Evolutionary conservation across 2,329 filamentous ascomycete genomes (phyloP).

Genomic region (Scleromitrula shiraiana): DNA sequence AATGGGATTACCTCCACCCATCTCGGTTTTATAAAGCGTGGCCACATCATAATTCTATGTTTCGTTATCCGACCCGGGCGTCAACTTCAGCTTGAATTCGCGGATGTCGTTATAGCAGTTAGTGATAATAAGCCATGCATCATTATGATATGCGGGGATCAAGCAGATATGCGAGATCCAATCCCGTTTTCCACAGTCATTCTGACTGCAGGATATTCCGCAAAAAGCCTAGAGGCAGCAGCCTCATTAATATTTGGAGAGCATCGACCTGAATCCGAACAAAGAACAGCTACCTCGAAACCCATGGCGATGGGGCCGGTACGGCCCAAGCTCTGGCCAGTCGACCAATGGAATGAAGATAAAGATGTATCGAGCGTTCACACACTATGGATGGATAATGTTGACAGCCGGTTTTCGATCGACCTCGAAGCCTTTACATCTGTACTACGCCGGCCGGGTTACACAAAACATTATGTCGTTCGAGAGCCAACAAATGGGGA

Average conservation of each 20-base stretch:
- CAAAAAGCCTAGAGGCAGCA: slow-evolving; percentile 40
- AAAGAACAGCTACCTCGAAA: neutral
- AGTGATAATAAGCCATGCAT: slow-evolving; percentile 44
- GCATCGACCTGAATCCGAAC: neutral
- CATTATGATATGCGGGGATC: slow-evolving; percentile 43
- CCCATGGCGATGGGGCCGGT: neutral
- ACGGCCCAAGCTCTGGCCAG: slow-evolving; percentile 22
- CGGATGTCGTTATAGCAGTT: slow-evolving; percentile 33
- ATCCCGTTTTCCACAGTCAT: slow-evolving; percentile 44
- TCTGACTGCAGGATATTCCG: slow-evolving; percentile 41
- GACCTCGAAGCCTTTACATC: slow-evolving; percentile 35
- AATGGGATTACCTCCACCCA: slow-evolving; percentile 42
- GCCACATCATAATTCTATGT: slow-evolving; percentile 41
- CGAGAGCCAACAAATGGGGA: slow-evolving; percentile 37
- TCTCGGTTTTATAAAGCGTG: slow-evolving; percentile 28
- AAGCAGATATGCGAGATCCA: slow-evolving; percentile 33
- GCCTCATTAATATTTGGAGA: slow-evolving; percentile 46
- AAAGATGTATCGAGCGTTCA: slow-evolving; percentile 23
- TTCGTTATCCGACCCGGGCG: slow-evolving; percentile 34
- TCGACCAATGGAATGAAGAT: slow-evolving; percentile 27
- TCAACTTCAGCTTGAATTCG: slow-evolving; percentile 44
- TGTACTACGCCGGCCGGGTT: slow-evolving; percentile 46
- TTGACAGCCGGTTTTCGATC: slow-evolving; percentile 37
- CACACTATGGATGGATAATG: slow-evolving; percentile 23
- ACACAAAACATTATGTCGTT: slow-evolving; percentile 49